These are phyloP conservation scores for Camelina laxa DNA, from an alignment of 345 rosid species.

Conservation along the genomic window DNA sequence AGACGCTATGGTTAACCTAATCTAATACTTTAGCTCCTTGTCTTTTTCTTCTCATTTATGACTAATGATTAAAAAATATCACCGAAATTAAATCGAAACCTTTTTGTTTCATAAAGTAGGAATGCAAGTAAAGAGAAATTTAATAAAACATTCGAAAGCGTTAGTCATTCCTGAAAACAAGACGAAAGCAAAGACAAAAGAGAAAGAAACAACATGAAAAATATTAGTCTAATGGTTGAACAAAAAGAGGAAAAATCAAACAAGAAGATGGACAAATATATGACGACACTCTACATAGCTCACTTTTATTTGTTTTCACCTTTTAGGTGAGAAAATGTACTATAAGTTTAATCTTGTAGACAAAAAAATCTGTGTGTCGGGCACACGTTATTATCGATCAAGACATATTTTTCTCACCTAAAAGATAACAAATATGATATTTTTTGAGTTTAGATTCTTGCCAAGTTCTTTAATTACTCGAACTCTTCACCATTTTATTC, in stretches of 20 bases:
- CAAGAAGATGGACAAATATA: slow-evolving; percentile 14
- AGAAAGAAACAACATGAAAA: slow-evolving; percentile 19
- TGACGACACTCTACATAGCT: slow-evolving; percentile 5
- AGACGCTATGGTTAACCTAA: slow-evolving; percentile 33
- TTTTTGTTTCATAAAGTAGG: neutral
- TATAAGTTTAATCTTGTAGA: neutral
- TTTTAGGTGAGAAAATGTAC: slow-evolving; percentile 17
- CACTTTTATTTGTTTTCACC: neutral
- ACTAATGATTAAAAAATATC: neutral
- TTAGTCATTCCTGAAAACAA: slow-evolving; percentile 26
- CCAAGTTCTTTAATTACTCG: neutral
- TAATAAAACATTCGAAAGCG: neutral
- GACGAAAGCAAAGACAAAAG: slow-evolving; percentile 25
- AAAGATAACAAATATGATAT: neutral
- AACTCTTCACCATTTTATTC: neutral
- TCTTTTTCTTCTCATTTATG: slow-evolving; percentile 28
- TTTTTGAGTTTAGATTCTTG: neutral
- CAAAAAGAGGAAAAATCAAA: slow-evolving; percentile 4
- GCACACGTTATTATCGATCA: neutral
- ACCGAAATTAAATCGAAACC: neutral
- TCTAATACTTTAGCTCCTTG: slow-evolving; percentile 37
- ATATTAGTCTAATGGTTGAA: slow-evolving; percentile 19
- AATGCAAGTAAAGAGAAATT: neutral
- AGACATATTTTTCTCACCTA: neutral
- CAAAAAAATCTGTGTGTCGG: neutral